These are phyloP conservation scores for Zygosaccharomyces sapae DNA, from an alignment of 1,139 yeast species.

Conservation along the genomic window DNA sequence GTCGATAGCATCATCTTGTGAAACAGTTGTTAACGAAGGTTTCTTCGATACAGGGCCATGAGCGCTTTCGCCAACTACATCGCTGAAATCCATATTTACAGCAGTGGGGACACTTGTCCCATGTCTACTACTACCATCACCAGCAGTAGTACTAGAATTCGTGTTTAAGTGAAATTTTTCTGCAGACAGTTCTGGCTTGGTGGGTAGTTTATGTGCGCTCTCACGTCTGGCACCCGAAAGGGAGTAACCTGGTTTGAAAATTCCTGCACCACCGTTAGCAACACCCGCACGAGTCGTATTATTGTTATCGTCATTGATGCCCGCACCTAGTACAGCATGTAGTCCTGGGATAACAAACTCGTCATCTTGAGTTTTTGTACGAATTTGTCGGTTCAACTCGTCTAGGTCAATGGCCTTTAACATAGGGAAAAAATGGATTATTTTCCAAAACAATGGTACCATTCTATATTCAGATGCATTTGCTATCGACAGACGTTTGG, in stretches of 20 bases:
- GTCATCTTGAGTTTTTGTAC: slow-evolving; percentile 19
- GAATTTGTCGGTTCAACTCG: slow-evolving; percentile 27
- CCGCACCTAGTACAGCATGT: slow-evolving; percentile 18
- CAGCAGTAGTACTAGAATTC: background rate
- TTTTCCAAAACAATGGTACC: slow-evolving; percentile 29
- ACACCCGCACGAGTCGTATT: background rate
- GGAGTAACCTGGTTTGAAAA: slow-evolving; percentile 14
- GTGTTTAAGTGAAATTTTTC: background rate
- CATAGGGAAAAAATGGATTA: slow-evolving; percentile 33
- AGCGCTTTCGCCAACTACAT: slow-evolving; percentile 7
- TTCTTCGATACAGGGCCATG: slow-evolving; percentile 3
- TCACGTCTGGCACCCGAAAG: background rate
- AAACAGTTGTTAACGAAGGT: background rate
- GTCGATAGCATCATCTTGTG: slow-evolving; percentile 17
- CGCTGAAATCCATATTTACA: slow-evolving; percentile 12
- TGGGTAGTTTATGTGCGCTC: background rate
- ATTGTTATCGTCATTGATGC: slow-evolving; percentile 4
- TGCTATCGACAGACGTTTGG: background rate
- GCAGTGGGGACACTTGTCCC: background rate
- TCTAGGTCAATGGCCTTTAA: slow-evolving; percentile 34
- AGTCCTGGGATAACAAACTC: slow-evolving; percentile 29
- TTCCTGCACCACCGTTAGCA: background rate
- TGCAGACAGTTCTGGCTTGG: background rate
- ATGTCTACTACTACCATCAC: background rate
- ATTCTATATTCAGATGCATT: slow-evolving; percentile 12